phyloP scores from a whole-genome alignment of 176 grass and related monocot genomes.

The Hsuehochloa calcarea region DNA sequence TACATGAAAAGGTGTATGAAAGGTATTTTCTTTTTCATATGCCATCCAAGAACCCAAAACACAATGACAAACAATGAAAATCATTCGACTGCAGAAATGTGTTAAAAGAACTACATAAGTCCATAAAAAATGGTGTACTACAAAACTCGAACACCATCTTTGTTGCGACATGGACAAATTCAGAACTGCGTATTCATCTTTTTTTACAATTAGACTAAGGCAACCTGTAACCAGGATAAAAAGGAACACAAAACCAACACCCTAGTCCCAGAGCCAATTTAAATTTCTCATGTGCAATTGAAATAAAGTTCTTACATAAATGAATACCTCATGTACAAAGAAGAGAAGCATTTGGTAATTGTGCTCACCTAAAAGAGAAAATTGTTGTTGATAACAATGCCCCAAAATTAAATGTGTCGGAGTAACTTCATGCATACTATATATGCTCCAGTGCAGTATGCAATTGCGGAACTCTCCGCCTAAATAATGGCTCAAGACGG shows the following conservation, averaged over 20 bases:
- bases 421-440: slow-evolving; percentile 41
- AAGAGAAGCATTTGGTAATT: not conserved
- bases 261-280: not conserved
- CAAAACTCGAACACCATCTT: not conserved
- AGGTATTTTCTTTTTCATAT: not conserved
- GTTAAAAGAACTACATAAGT: not conserved
- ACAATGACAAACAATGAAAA: not conserved
- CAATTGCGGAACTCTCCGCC: slow-evolving; percentile 64
- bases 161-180: not conserved
- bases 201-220: not conserved
- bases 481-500: slow-evolving; percentile 77
- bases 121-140: not conserved
- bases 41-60: not conserved
- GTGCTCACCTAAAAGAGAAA: slow-evolving; percentile 40
- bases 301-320: not conserved
- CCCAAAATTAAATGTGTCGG: slow-evolving; percentile 12
- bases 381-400: slow-evolving; percentile 18
- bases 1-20: not conserved
- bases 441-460: slow-evolving; percentile 60
- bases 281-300: not conserved
- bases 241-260: not conserved
- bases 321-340: not conserved
- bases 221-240: not conserved
- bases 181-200: slow-evolving; percentile 4
- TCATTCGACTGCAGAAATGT: not conserved